Evolutionary conservation across 2,329 filamentous ascomycete genomes (phyloP).

Genomic region (Aspergillus sojae): DNA sequence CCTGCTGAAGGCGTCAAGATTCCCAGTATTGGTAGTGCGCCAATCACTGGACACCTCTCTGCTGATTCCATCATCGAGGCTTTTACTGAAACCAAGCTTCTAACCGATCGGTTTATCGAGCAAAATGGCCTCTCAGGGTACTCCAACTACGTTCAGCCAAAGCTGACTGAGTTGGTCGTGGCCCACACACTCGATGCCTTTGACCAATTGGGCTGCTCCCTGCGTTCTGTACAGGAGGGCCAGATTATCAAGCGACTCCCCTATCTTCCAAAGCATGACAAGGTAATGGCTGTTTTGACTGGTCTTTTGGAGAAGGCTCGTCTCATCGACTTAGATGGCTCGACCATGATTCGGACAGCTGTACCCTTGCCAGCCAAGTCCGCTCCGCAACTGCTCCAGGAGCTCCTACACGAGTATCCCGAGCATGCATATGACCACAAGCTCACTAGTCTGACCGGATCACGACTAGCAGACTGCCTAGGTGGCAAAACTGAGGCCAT

Average conservation of each 20-base stretch:
- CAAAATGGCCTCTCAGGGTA: constrained; percentile 24
- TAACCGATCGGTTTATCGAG: constrained; percentile 30
- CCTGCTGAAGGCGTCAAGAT: not conserved
- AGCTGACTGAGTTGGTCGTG: constrained; percentile 23
- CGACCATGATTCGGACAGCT: constrained; percentile 30
- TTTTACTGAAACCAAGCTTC: constrained; percentile 17
- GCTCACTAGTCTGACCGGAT: constrained; percentile 19
- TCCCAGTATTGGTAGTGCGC: not conserved
- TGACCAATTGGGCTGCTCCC: constrained; percentile 32
- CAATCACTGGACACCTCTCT: not conserved
- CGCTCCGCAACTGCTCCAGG: constrained; percentile 26
- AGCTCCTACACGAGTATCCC: constrained; percentile 28
- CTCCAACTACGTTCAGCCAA: constrained; percentile 25
- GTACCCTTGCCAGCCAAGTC: constrained; percentile 22
- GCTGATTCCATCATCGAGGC: constrained; percentile 23
- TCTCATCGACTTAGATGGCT: constrained; percentile 30
- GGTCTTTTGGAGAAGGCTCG: constrained; percentile 33
- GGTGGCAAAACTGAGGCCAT: constrained; percentile 40
- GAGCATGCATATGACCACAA: constrained; percentile 26
- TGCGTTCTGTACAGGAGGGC: constrained; percentile 25
- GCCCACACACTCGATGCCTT: constrained; percentile 35
- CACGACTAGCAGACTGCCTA: constrained; percentile 19
- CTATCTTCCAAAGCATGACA: constrained; percentile 27
- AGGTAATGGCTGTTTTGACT: constrained; percentile 35
- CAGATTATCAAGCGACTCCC: constrained; percentile 22